Percentiles rank a stretch among this genome's conserved stretches.
phyloP scores from a whole-genome alignment of 164 flowering plant species.

The Annona squamosa region DNA sequence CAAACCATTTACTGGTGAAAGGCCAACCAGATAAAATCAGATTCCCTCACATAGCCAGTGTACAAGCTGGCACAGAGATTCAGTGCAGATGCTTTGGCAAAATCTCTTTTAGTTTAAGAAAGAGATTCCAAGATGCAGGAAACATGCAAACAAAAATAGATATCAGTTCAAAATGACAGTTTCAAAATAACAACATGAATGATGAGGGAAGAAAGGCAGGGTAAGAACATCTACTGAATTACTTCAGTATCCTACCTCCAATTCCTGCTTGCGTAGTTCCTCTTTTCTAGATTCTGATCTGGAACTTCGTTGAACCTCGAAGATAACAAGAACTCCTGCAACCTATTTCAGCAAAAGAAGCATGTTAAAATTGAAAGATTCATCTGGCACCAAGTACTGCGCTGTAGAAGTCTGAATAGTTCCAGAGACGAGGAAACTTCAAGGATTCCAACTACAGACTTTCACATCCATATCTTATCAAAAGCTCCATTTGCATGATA shows the following conservation, averaged over 20 bases:
- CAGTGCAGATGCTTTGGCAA: too few relatives aligned
- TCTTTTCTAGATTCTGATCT: conserved; percentile 82
- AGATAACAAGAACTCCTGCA: conserved; percentile 64
- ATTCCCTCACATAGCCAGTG: too few relatives aligned
- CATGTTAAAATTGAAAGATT: not conserved
- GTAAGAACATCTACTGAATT: not conserved
- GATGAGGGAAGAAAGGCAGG: not conserved
- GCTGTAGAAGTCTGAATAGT: not conserved
- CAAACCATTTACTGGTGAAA: too few relatives aligned
- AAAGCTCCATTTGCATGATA: not conserved
- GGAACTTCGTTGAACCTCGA: conserved; percentile 77
- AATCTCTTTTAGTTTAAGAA: too few relatives aligned
- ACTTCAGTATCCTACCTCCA: conserved; percentile 38
- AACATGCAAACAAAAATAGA: too few relatives aligned
- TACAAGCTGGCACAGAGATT: too few relatives aligned
- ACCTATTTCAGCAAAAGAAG: conserved; percentile 35
- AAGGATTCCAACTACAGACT: not conserved
- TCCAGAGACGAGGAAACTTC: not conserved
- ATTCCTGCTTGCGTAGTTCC: conserved; percentile 52
- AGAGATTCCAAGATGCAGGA: not conserved
- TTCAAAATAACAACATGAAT: not conserved
- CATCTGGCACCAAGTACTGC: not conserved
- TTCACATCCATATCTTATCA: not conserved
- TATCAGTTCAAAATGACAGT: not conserved
- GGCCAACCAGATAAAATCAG: too few relatives aligned